Evolutionary conservation across 1,284 basidiomycete species (phyloP).

Genomic region (Apiotrichum porosum): DNA sequence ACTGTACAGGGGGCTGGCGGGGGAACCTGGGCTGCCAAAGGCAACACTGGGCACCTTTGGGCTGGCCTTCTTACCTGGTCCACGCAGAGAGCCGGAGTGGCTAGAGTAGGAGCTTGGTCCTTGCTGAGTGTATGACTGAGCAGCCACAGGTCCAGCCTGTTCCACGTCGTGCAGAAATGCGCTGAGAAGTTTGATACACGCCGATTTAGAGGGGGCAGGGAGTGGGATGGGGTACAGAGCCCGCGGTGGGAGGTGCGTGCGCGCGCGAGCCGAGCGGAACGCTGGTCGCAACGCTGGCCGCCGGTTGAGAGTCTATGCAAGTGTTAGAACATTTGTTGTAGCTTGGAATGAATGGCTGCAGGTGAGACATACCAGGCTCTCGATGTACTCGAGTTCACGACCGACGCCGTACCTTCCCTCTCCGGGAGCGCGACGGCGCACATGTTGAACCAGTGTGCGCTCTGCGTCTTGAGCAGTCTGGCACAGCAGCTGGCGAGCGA

Average conservation of each 20-base stretch:
- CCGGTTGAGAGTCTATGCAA: constrained; percentile 27
- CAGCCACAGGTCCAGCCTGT: constrained; percentile 17
- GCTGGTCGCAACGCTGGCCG: constrained; percentile 43
- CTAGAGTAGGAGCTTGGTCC: not conserved
- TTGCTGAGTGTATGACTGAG: constrained; percentile 8
- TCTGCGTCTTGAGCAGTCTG: constrained; percentile 40
- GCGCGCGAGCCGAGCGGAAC: constrained; percentile 41
- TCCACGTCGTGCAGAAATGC: constrained; percentile 31
- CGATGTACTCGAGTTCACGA: constrained; percentile 42
- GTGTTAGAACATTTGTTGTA: too few relatives aligned
- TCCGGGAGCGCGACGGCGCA: constrained; percentile 37
- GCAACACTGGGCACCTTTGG: not conserved
- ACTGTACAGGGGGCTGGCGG: not conserved
- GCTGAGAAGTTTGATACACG: constrained; percentile 36
- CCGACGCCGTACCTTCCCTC: constrained; percentile 44
- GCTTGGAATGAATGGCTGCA: too few relatives aligned
- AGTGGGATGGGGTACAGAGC: constrained; percentile 35
- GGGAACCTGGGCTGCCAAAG: not conserved
- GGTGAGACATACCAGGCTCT: constrained; percentile 37
- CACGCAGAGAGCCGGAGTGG: not conserved
- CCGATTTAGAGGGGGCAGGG: constrained; percentile 43
- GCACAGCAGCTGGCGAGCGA: constrained; percentile 35
- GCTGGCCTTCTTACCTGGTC: constrained; percentile 1
- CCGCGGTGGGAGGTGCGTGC: constrained; percentile 32
- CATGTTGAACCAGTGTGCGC: constrained; percentile 43